phyloP scores from a whole-genome alignment of 139 green algal genomes.

The Dunaliella primolecta region DNA sequence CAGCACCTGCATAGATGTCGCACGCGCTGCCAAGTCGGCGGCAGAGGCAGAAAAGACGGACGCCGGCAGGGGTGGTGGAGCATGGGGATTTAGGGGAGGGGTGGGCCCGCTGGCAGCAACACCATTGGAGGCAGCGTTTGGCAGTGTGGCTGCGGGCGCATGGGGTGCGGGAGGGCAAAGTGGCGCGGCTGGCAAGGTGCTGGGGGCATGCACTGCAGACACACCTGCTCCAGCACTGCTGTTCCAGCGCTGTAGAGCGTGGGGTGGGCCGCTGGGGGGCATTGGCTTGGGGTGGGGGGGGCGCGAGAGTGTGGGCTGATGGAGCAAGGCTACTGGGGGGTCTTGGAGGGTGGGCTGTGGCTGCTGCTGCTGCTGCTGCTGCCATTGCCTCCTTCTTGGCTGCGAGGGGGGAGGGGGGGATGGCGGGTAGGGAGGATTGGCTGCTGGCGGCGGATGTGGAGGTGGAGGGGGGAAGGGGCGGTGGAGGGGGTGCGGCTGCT shows the following conservation, averaged over 20 bases:
- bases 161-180: not conserved
- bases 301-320: too few species aligned
- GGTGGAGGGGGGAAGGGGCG: not conserved
- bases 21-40: slow-evolving; percentile 2
- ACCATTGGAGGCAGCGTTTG: not conserved
- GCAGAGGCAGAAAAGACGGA: slow-evolving; percentile 8
- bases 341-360: too few species aligned
- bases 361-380: not conserved
- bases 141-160: not conserved
- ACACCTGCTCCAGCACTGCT: not conserved
- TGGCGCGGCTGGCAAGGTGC: not conserved
- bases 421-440: not conserved
- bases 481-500: not conserved
- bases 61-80: not conserved
- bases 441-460: not conserved
- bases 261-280: not conserved
- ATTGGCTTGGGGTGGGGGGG: too few species aligned
- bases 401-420: not conserved
- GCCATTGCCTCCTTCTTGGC: not conserved
- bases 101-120: not conserved
- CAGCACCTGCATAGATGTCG: too few species aligned
- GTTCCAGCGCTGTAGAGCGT: not conserved
- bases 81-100: not conserved
- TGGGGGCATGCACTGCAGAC: not conserved
- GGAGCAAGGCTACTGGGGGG: too few species aligned